These are phyloP conservation scores for Chytridium lagenaria DNA, from an alignment of 371 early-diverging fungal species.

Conservation along the genomic window DNA sequence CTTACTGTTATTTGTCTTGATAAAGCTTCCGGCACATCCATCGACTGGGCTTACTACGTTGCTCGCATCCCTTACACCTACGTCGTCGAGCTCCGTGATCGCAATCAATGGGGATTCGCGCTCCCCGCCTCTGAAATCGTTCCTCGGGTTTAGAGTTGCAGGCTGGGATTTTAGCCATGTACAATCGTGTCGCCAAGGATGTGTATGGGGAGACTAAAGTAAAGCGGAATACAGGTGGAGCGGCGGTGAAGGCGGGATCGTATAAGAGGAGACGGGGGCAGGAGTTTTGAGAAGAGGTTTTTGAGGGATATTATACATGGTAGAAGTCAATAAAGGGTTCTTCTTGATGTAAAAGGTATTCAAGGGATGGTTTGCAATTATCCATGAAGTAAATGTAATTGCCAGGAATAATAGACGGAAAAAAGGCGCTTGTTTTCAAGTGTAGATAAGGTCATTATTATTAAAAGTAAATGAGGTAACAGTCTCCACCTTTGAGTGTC, in stretches of 20 bases:
- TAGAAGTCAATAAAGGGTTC: too few species aligned
- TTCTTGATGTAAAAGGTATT: too few species aligned
- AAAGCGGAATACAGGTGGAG: too few species aligned
- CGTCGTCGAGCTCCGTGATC: slow-evolving; percentile 36
- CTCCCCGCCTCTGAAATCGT: slow-evolving; percentile 44
- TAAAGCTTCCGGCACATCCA: slow-evolving; percentile 26
- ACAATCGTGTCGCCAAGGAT: neutral
- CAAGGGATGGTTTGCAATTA: too few species aligned
- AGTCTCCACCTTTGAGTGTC: too few species aligned
- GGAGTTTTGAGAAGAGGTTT: neutral
- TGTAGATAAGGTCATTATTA: too few species aligned
- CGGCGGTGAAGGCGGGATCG: too few species aligned
- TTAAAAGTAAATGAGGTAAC: too few species aligned
- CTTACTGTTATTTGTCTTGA: too few species aligned
- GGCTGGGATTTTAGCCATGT: slow-evolving; percentile 3
- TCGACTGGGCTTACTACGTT: slow-evolving; percentile 15
- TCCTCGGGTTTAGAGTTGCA: slow-evolving; percentile 29
- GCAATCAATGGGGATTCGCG: slow-evolving; percentile 40
- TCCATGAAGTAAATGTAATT: too few species aligned
- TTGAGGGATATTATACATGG: neutral
- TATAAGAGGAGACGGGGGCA: neutral
- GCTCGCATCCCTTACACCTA: slow-evolving; percentile 13
- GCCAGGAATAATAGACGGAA: too few species aligned
- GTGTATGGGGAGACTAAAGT: neutral
- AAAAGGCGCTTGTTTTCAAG: too few species aligned